Percentiles rank a stretch among this genome's conserved stretches.
Evolutionary conservation across 1,139 yeast species (phyloP).

Genomic region (Taphrina deformans): DNA sequence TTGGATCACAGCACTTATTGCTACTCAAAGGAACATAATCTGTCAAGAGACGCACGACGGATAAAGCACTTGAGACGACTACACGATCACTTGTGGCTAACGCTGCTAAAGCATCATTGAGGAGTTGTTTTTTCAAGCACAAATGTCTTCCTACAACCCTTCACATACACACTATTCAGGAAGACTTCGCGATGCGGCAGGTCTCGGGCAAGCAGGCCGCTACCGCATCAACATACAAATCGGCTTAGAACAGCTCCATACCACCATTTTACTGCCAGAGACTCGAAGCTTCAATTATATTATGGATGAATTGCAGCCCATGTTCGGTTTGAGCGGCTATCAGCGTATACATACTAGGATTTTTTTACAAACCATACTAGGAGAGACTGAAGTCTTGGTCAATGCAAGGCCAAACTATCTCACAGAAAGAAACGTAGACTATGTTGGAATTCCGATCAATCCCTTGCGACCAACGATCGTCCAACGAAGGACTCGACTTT

Average conservation of each 20-base stretch:
- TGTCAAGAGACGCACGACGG: no score
- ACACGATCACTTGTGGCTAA: no score
- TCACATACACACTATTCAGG: not conserved
- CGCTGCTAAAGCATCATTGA: no score
- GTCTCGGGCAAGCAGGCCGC: slow-evolving; percentile 14
- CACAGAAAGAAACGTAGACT: slow-evolving; percentile 17
- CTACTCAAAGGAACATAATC: no score
- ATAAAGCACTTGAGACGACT: no score
- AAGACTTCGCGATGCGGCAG: not conserved
- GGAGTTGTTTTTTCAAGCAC: not conserved
- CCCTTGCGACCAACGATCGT: not conserved
- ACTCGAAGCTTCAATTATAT: slow-evolving; percentile 15
- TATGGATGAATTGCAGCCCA: slow-evolving; percentile 21
- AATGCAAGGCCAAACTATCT: slow-evolving; percentile 22
- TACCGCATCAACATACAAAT: slow-evolving; percentile 21
- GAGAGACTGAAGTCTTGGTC: slow-evolving; percentile 28
- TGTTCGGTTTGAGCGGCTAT: not conserved
- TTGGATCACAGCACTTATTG: no score
- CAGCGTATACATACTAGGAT: slow-evolving; percentile 24
- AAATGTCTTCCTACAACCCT: not conserved
- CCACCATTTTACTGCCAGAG: slow-evolving; percentile 9
- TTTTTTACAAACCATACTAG: slow-evolving; percentile 13
- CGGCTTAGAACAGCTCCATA: slow-evolving; percentile 7
- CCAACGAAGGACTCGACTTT: slow-evolving; percentile 2
- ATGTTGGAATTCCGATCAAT: slow-evolving; percentile 20